These are phyloP conservation scores for Penicillium dipodomyicola DNA, from an alignment of 495 filamentous ascomycete species.

Conservation along the genomic window DNA sequence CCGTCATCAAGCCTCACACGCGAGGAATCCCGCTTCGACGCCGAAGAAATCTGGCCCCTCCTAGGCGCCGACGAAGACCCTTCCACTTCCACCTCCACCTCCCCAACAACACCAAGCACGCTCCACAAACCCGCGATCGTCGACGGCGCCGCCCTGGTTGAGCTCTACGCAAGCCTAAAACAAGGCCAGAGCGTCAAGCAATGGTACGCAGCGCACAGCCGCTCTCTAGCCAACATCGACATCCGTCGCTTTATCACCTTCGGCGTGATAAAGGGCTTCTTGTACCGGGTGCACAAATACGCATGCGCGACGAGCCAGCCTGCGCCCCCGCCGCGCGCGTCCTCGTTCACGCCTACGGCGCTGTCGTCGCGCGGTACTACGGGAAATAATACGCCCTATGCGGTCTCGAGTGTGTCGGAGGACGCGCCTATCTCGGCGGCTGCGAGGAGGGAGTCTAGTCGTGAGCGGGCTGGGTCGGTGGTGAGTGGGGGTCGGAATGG, in stretches of 20 bases:
- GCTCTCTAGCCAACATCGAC: conserved; percentile 70
- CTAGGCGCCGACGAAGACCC: conserved; percentile 27
- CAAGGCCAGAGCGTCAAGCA: conserved; percentile 76
- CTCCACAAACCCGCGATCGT: conserved; percentile 23
- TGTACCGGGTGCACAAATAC: conserved; percentile 94
- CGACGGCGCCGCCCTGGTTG: conserved; percentile 43
- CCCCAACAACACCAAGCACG: neutral
- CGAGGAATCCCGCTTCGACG: conserved; percentile 30
- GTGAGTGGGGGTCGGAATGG: conserved; percentile 34
- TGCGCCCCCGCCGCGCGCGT: conserved; percentile 31
- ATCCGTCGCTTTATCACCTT: conserved; percentile 90
- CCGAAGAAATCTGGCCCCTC: conserved; percentile 48
- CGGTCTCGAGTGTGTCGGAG: conserved; percentile 37
- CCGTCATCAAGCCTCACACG: conserved; percentile 20
- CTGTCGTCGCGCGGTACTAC: conserved; percentile 38
- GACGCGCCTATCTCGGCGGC: conserved; percentile 26
- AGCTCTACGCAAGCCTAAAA: conserved; percentile 74
- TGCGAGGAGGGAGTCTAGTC: conserved; percentile 16
- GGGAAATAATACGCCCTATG: conserved; percentile 38
- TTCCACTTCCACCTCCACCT: neutral
- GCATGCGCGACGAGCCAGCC: conserved; percentile 59
- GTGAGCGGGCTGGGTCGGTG: conserved; percentile 30
- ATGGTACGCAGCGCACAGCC: conserved; percentile 72
- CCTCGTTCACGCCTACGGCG: conserved; percentile 26
- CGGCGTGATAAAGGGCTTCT: conserved; percentile 88